Base-by-base conservation (phyloP, 2,329 filamentous ascomycete species). In the Colletotrichum filicis region DNA sequence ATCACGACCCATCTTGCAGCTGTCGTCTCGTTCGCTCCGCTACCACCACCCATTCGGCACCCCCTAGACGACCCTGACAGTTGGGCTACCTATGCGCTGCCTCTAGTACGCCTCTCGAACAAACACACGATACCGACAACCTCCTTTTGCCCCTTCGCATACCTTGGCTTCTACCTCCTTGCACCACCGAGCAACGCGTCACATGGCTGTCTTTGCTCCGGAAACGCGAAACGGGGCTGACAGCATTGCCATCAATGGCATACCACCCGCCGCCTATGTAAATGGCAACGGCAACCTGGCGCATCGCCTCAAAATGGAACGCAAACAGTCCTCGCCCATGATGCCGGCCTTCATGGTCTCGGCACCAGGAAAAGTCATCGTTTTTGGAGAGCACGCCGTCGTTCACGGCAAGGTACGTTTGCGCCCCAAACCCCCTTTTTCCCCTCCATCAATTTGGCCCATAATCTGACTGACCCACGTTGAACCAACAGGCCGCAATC, bases 321-420 rank as follows among this genome's bases (percentile, higher is more conserved):
- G 90, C 80, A 92, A 90, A 77, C 83, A 86, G 74, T 92, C 90
- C 12, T 90, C 85, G 68, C 91, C 91, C 4, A 90, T 92, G 90
- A 91, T 97, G 84, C 95, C 96, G 56, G 87, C 95, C 74, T 99
- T 99, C 82, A 98, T 99, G 94, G 95, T 98, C 70, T 98, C 97
- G 19, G 96, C 97, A 2, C 97, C 97, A 0, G 97, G 96, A 75
- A 99, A 99, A 83, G 97, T 98, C 80, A 99, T 99, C 82, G 94
- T 98, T 66, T 98, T 96, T 84, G 97, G 97, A 76, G 97, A 99
- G 83, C 97, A 99, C 85, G 94, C 97, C 2, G 97, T 98, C n/a
- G 97, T 99, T 24, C 92, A 99, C 80, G 95, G 95, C 80, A 98
- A 98, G 90, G 93, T 94, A 85, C 68, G 84, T 77, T 59, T 70